Evolutionary conservation across 1,284 basidiomycete genomes (phyloP).

Genomic region (Trametes pubescens): DNA sequence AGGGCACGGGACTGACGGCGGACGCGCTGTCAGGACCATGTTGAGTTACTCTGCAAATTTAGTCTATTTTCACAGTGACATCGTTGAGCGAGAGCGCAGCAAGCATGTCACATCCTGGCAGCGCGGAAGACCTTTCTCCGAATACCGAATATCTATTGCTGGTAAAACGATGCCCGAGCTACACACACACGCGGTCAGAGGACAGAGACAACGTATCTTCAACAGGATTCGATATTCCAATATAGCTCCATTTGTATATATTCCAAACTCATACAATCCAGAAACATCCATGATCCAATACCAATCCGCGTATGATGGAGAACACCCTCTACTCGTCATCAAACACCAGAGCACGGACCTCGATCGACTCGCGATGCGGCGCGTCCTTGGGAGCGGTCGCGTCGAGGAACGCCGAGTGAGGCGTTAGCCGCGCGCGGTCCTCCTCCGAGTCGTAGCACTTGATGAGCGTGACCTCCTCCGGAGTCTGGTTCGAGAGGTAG

Average conservation of each 20-base stretch:
- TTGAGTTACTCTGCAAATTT: neutral
- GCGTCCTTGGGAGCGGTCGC: slow-evolving; percentile 47
- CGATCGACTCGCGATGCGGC: slow-evolving; percentile 52
- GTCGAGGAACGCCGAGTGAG: slow-evolving; percentile 57
- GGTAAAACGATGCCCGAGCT: too few species aligned
- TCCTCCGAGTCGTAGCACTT: slow-evolving; percentile 56
- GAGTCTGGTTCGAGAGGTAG: slow-evolving; percentile 55
- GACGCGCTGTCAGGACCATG: slow-evolving; percentile 7
- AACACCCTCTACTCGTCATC: slow-evolving; percentile 36
- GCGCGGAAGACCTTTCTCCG: too few species aligned
- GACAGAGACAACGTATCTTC: too few species aligned
- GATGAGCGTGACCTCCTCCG: slow-evolving; percentile 56
- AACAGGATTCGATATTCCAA: neutral
- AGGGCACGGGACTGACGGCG: slow-evolving; percentile 1
- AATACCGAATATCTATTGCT: too few species aligned
- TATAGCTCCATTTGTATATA: neutral
- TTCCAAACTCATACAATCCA: neutral
- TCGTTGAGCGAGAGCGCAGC: too few species aligned
- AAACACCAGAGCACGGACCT: slow-evolving; percentile 52
- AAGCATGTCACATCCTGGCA: too few species aligned
- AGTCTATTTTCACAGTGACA: too few species aligned
- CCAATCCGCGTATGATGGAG: too few species aligned
- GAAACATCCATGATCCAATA: neutral
- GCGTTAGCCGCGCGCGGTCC: slow-evolving; percentile 51
- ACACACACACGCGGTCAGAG: too few species aligned